Evolutionary conservation across 2,329 filamentous ascomycete genomes (phyloP).

Genomic region (Bipolaris oryzae): DNA sequence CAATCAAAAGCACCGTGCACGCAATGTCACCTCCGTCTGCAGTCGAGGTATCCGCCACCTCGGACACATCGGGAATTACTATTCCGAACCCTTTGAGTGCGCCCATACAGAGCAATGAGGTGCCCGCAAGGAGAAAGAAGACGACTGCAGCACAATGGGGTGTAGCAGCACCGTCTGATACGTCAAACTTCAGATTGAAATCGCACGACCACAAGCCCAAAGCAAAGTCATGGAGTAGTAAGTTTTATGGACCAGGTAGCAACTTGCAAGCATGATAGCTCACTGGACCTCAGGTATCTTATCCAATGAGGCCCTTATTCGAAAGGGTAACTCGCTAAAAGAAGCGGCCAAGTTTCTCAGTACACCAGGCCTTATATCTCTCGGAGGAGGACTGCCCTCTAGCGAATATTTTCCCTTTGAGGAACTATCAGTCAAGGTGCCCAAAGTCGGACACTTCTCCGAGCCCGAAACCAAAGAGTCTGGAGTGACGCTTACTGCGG

Average conservation of each 20-base stretch:
- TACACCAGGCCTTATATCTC: constrained; percentile 83
- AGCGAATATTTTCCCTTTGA: constrained; percentile 93
- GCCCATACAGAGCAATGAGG: constrained; percentile 61
- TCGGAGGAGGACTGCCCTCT: constrained; percentile 89
- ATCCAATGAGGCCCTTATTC: constrained; percentile 60
- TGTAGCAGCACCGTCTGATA: constrained; percentile 76
- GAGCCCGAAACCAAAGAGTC: constrained; percentile 68
- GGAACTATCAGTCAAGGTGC: constrained; percentile 75
- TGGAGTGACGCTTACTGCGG: constrained; percentile 68
- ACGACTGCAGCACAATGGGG: constrained; percentile 74
- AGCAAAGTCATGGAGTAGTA: constrained; percentile 84
- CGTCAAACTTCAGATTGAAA: constrained; percentile 78
- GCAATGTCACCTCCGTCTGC: constrained; percentile 43
- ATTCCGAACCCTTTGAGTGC: constrained; percentile 61
- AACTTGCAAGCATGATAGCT: constrained; percentile 2
- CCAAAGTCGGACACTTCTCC: constrained; percentile 70
- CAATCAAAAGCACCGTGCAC: background rate
- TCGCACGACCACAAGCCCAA: constrained; percentile 69
- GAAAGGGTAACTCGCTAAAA: constrained; percentile 71
- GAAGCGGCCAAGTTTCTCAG: constrained; percentile 78
- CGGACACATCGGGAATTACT: constrained; percentile 55
- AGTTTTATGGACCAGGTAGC: constrained; percentile 48
- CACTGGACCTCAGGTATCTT: constrained; percentile 46
- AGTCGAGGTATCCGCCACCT: constrained; percentile 52
- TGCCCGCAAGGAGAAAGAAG: constrained; percentile 71